Base-by-base conservation (phyloP, 2,329 filamentous ascomycete genomes). In the Xylariales sp. region DNA sequence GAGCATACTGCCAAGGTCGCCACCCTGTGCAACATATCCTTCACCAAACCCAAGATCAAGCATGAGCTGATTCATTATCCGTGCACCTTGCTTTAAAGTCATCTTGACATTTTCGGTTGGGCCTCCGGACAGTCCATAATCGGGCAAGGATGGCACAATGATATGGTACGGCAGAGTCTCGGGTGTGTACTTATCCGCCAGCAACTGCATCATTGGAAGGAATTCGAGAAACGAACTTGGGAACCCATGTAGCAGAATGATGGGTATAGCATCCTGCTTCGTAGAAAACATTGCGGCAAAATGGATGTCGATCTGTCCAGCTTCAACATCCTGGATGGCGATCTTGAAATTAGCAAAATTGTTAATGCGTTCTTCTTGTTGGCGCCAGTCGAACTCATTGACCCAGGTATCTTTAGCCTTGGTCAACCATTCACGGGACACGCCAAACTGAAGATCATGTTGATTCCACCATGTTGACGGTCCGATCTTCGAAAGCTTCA, bases 231-330 rank as follows among this genome's bases (percentile, higher is more conserved):
- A 73, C 1, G 61, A 67, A 43, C 62, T 58, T 2, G 74, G 74
- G 73, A 73, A 79, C 31, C 76, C 76, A 43, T 79, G 74, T n/a
- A 73, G 50, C 10, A 76, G 59, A 3, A 67, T 46, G 8, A 79
- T 45, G 0, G 76, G 75, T 2, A 71, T 60, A 0, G 76, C 76
- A 42, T 70, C 62, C 2, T 54, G 29, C 14, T 65, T 68, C 27
- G 61, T 46, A 0, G 75, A 78, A 53, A 79, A 80, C 0, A 80
- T 57, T 0, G 66, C 75, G 2, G 64, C 52, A 48, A 80, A 80
- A 47, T 79, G 74, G 28, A 79, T 58, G 4, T 61, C 51, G 39
- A 46, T 49, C 10, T 51, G 46, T 7, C 46, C 41, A 5, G 55
- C 53, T 23, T 69, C 62, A 3, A 59, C 49, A 29, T 74, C 57